phyloP scores from a whole-genome alignment of 2,329 filamentous ascomycete genomes.

The Cladosporium sp. region DNA sequence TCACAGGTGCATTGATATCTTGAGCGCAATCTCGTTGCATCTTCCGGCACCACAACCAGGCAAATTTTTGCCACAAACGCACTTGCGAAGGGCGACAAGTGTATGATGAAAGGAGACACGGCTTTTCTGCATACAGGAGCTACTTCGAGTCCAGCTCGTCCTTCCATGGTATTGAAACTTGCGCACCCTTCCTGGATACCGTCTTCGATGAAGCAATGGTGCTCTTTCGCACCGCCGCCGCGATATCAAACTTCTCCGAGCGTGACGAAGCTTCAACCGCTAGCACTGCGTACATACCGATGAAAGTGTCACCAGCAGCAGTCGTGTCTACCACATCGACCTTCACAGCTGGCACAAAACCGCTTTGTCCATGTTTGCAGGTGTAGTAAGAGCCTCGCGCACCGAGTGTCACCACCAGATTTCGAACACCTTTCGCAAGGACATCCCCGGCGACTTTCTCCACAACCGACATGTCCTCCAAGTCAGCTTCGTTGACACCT shows the following conservation, averaged over 20 bases:
- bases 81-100: too few relatives aligned
- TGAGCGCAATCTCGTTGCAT: too few relatives aligned
- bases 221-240: conserved; percentile 52
- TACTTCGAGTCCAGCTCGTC: background rate
- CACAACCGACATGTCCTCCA: conserved; percentile 10
- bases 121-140: background rate
- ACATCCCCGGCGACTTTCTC: conserved; percentile 33
- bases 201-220: conserved; percentile 61
- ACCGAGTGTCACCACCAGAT: conserved; percentile 81
- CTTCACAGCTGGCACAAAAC: conserved; percentile 53
- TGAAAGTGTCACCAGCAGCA: conserved; percentile 89
- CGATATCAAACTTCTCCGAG: conserved; percentile 42
- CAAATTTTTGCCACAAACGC: too few relatives aligned
- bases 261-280: conserved; percentile 31
- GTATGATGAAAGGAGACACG: too few relatives aligned
- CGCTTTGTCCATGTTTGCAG: conserved; percentile 18
- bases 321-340: conserved; percentile 86
- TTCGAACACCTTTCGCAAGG: conserved; percentile 63
- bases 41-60: too few relatives aligned
- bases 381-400: conserved; percentile 36
- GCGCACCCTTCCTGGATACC: conserved; percentile 57
- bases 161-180: background rate
- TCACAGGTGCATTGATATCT: background rate
- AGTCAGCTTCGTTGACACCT: conserved; percentile 29
- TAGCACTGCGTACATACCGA: conserved; percentile 70